Evolutionary conservation across 140 eudicot species (phyloP), one percentile per base, ranked within the genome.

Genomic region (Anethum foeniculum): DNA sequence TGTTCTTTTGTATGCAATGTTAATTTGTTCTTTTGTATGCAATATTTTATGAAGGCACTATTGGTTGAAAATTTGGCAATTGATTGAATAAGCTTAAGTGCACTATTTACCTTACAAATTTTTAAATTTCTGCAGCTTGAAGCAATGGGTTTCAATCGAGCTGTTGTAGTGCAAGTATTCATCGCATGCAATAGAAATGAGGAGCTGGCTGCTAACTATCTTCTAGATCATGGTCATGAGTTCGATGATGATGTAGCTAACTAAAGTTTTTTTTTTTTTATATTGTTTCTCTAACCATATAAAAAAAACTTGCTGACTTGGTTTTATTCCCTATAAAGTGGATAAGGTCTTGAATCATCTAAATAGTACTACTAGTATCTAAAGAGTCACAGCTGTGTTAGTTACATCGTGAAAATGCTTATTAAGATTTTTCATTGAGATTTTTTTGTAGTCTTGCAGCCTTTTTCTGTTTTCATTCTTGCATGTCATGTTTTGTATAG

Each of bases 151-250:
- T 89, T 86, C 51, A 85, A 83, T 67, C 93, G 89, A 62, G 84
- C 87, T 56, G 10, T 83, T 67, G 93, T 87, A 80, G 23, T 89
- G 85, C 86, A 89, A 77, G 93, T 89, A 19, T 89, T 41, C 64
- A 83, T 89, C 46, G 93, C 93, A 0, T 89, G 93, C 90, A 89
- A 89, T 87, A 89, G 83, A 85, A 89, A 89, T 62, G 92, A 89
- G 80, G 92, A 86, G 84, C 84, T 89, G 85, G 90, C 92, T 60
- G 93, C 93, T 0, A 86, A 86, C 81, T 89, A 86, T 80, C 89
- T 89, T 7, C 80, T 89, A 73, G 93, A 89, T 79, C 89, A 89
- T 69, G 85, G 85, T 84, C 83, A 89, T 34, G 93, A 87, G 80
- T 87, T 89, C 48, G 89, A 87, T 3, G 89, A 87, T 85, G 85